Evolutionary conservation across 2,329 filamentous ascomycete genomes (phyloP), one percentile per base, ranked within the genome.

Genomic region (Cladosporium sp.): DNA sequence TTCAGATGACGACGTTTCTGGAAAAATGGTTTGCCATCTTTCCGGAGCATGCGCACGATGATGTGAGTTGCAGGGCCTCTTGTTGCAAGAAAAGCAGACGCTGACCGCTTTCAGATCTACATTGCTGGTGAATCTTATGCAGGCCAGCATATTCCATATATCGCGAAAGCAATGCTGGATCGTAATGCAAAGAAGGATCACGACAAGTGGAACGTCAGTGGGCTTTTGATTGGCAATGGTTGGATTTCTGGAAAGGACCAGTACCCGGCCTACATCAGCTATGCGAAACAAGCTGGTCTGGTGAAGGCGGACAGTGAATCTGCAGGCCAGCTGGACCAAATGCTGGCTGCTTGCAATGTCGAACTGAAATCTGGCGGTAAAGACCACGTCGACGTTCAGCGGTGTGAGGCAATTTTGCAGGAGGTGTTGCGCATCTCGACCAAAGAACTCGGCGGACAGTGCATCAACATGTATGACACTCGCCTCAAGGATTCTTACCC

Each of bases 401-500:
- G 77, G 9, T 98, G 95, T 71, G 93, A 98, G 68, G 66, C 71
- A 4, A 84, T 98, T 45, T 77, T 98, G 59, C 78, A 84, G 52
- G 74, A 83, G 9, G 81, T 97, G 46, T 78, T 97, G 3, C 72
- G 77, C 31, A 68, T 83, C 88, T 2, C 58, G 56, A 33, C 32
- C 18, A 72, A 76, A 54, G 77, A 80, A 49, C 74, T 73, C 34
- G 74, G 74, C 11, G 74, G 76, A 16, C 70, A 79, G 52, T 98
- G 95, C 70, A 70, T 84, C 68, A 99, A 98, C 73, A 96, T 97
- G 89, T 99, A 99, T 70, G 93, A 99, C 68, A 80, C 97, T 49
- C 88, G 92, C 43, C 78, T 96, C 43, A 84, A 77, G 58, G 93
- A 98, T 70, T 74, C 74, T 6, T 89, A 82, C 69, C 86, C 88